phyloP scores from a whole-genome alignment of 2,329 filamentous ascomycete genomes.

The Fusarium dimerum region DNA sequence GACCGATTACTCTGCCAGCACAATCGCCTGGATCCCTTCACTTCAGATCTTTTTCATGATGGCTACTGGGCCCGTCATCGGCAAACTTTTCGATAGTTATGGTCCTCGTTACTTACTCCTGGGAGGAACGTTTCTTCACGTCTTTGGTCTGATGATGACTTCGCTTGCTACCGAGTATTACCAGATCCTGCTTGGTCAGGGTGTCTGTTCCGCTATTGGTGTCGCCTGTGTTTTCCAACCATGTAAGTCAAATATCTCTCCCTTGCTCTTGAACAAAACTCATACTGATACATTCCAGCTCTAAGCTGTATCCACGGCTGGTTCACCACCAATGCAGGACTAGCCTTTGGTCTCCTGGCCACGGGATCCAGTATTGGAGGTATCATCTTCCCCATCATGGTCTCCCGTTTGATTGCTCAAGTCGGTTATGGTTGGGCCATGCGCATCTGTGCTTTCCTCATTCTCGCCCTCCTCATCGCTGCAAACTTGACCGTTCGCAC shows the following conservation, averaged over 20 bases:
- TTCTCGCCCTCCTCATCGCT: slow-evolving; percentile 34
- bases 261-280: not conserved
- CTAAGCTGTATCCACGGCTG: slow-evolving; percentile 36
- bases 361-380: slow-evolving; percentile 41
- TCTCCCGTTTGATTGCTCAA: slow-evolving; percentile 34
- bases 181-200: slow-evolving; percentile 42
- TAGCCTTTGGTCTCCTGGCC: slow-evolving; percentile 38
- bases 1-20: slow-evolving; percentile 49
- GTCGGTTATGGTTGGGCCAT: slow-evolving; percentile 44
- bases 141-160: slow-evolving; percentile 66
- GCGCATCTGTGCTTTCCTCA: slow-evolving; percentile 40
- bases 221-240: slow-evolving; percentile 37
- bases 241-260: slow-evolving; percentile 5
- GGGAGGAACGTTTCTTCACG: slow-evolving; percentile 54
- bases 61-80: slow-evolving; percentile 58
- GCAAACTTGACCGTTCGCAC: slow-evolving; percentile 34
- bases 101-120: slow-evolving; percentile 59
- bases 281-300: slow-evolving; percentile 15
- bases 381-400: slow-evolving; percentile 43
- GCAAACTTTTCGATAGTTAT: slow-evolving; percentile 62
- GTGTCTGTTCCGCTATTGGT: slow-evolving; percentile 39
- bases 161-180: slow-evolving; percentile 47
- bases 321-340: slow-evolving; percentile 36
- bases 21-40: slow-evolving; percentile 64
- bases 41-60: slow-evolving; percentile 59